phyloP scores from a whole-genome alignment of 306 rosid species.

The Prunus campanulata region DNA sequence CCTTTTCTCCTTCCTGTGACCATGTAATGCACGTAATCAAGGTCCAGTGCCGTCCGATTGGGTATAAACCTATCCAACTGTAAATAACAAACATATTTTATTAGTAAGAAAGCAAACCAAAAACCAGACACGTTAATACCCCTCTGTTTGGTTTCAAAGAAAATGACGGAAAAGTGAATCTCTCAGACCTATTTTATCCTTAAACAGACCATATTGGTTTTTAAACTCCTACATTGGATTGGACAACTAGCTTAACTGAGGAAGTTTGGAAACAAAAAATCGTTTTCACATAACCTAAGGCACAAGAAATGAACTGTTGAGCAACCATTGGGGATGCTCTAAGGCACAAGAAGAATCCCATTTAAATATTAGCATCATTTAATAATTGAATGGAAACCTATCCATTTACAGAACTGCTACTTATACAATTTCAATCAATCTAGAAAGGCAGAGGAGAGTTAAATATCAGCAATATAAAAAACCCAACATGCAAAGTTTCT shows the following conservation, averaged over 20 bases:
- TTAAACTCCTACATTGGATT: background rate
- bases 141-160: background rate
- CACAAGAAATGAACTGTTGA: too few relatives aligned
- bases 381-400: background rate
- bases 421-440: background rate
- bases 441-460: background rate
- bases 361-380: background rate
- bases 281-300: slow-evolving; percentile 19
- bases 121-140: background rate
- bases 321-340: slow-evolving; percentile 8
- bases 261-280: background rate
- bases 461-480: background rate
- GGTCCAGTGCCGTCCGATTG: slow-evolving; percentile 53
- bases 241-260: background rate
- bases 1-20: slow-evolving; percentile 39
- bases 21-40: slow-evolving; percentile 49
- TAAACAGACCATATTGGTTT: background rate
- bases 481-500: background rate
- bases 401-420: background rate
- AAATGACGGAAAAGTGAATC: background rate
- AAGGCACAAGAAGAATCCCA: slow-evolving; percentile 35
- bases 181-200: background rate
- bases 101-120: background rate
- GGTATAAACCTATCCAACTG: slow-evolving; percentile 18
- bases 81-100: background rate